Evolutionary conservation across 2,329 filamentous ascomycete genomes (phyloP).

Genomic region (Colletotrichum tanaceti): DNA sequence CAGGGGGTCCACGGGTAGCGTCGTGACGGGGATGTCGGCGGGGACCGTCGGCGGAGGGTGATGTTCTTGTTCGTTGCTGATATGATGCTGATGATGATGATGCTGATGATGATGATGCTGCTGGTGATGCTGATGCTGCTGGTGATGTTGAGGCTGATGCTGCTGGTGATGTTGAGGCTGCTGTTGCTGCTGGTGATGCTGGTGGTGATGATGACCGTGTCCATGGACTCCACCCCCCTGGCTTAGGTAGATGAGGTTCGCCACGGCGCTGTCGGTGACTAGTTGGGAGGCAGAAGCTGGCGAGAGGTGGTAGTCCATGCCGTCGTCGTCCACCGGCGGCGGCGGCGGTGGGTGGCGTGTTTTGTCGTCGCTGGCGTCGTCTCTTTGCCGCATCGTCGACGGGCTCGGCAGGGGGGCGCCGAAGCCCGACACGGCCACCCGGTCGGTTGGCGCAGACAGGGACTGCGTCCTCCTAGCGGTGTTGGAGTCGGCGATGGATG

Average conservation of each 20-base stretch:
- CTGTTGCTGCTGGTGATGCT: too few species aligned
- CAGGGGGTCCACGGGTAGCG: constrained; percentile 33
- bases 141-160: too few species aligned
- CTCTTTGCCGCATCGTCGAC: constrained; percentile 21
- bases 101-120: too few species aligned
- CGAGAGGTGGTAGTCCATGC: constrained; percentile 27
- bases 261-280: constrained; percentile 50
- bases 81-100: too few species aligned
- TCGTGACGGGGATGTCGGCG: constrained; percentile 18
- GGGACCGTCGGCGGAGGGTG: constrained; percentile 5
- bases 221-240: constrained; percentile 44
- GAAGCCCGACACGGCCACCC: background rate
- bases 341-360: too few species aligned
- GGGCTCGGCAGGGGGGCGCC: constrained; percentile 21
- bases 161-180: too few species aligned
- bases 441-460: constrained; percentile 18
- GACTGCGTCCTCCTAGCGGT: constrained; percentile 20
- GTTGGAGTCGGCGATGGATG: constrained; percentile 18
- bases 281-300: constrained; percentile 46
- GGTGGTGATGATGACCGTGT: background rate
- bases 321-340: constrained; percentile 7
- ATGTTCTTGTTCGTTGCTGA: background rate
- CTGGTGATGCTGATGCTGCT: too few species aligned
- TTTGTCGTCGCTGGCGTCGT: constrained; percentile 30
- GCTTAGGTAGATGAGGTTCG: constrained; percentile 51